A percentile compares a stretch with the other conserved stretches of the same genome.
Conservation (phyloP, 768 basidiomycete genomes). For the Kwoniella dendrophila region DNA sequence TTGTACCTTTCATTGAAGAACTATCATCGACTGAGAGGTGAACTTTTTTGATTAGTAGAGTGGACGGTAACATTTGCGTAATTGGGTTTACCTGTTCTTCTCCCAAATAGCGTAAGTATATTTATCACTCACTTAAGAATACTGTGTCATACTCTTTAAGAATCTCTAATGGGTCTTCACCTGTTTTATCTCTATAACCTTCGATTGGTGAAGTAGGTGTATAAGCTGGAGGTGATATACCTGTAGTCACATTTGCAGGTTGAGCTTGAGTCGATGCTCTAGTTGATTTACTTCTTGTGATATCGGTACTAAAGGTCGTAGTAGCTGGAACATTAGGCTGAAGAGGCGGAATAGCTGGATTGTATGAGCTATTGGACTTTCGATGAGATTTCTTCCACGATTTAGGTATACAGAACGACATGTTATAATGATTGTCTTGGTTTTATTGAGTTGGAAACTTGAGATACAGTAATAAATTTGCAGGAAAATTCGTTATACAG, state of each 20-base stretch:
- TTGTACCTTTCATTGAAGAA: slow-evolving; percentile 44
- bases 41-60: neutral
- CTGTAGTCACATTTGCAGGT: neutral
- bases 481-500: too few species aligned
- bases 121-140: slow-evolving; percentile 5
- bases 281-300: too few species aligned
- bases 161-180: slow-evolving; percentile 40
- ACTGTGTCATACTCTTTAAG: slow-evolving; percentile 46
- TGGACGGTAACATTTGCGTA: neutral
- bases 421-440: too few species aligned
- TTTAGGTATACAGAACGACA: too few species aligned
- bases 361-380: too few species aligned
- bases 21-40: slow-evolving; percentile 29
- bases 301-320: too few species aligned
- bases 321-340: too few species aligned
- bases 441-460: too few species aligned
- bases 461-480: too few species aligned
- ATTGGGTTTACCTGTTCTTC: neutral
- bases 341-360: too few species aligned
- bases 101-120: neutral
- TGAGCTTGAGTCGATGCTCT: too few species aligned
- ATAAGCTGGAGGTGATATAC: neutral
- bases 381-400: too few species aligned
- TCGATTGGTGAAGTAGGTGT: slow-evolving; percentile 2
- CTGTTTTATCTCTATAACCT: slow-evolving; percentile 9